Evolutionary conservation across 768 basidiomycete genomes (phyloP).

Genomic region (Lactarius vividus): DNA sequence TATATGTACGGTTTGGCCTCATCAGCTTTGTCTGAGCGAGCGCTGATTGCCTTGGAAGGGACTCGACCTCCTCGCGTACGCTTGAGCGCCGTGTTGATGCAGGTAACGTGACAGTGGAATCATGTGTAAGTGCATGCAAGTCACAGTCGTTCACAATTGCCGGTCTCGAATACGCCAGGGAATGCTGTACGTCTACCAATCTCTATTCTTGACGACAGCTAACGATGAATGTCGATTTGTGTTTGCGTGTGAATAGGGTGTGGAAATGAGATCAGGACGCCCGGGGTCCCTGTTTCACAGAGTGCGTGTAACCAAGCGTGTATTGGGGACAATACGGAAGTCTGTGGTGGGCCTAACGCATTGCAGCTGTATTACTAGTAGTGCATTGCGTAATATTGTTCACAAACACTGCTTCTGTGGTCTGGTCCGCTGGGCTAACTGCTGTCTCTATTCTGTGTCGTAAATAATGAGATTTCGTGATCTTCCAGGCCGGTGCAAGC

Average conservation of each 20-base stretch:
- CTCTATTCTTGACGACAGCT: background rate
- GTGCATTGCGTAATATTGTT: too few species aligned
- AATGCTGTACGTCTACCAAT: slow-evolving; percentile 5
- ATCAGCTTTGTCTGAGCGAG: background rate
- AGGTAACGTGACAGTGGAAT: slow-evolving; percentile 13
- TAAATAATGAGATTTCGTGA: too few species aligned
- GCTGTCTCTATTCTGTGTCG: too few species aligned
- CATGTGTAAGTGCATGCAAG: background rate
- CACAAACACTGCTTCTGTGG: too few species aligned
- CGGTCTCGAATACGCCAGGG: slow-evolving; percentile 8
- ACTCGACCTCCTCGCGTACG: slow-evolving; percentile 2
- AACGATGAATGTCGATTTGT: too few species aligned
- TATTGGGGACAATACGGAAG: slow-evolving; percentile 3
- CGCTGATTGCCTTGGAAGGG: background rate
- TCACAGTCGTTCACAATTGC: slow-evolving; percentile 1
- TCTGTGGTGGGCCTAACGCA: slow-evolving; percentile 6
- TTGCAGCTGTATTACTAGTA: background rate
- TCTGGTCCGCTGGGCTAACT: too few species aligned
- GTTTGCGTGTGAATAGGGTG: background rate
- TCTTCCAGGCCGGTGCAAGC: too few species aligned
- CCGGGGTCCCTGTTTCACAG: background rate
- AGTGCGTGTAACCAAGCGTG: slow-evolving; percentile 14
- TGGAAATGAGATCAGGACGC: slow-evolving; percentile 3
- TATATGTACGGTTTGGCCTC: background rate
- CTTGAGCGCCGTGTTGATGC: slow-evolving; percentile 5